A percentile compares a stretch with the other conserved stretches of the same genome.
phyloP scores from a whole-genome alignment of 2,329 filamentous ascomycete species.

The Sporothrix inflata region DNA sequence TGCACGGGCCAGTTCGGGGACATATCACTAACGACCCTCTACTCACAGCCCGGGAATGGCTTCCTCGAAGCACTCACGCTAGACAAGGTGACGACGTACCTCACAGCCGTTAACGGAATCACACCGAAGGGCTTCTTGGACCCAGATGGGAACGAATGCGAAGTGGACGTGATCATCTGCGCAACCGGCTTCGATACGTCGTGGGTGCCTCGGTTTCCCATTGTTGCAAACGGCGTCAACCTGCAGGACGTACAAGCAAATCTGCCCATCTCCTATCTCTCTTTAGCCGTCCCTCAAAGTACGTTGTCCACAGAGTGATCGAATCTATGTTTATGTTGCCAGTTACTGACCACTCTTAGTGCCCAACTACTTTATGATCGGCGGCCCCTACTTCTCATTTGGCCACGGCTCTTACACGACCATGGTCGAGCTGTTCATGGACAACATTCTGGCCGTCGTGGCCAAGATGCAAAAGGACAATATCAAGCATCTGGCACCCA shows the following conservation, averaged over 20 bases:
- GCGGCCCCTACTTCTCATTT: neutral
- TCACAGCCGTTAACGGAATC: neutral
- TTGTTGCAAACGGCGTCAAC: neutral
- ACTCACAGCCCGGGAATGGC: neutral
- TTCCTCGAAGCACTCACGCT: neutral
- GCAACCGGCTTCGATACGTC: too few species aligned
- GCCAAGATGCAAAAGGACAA: neutral
- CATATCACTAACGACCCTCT: too few species aligned
- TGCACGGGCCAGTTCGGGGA: too few species aligned
- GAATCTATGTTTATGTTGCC: neutral
- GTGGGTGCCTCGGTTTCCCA: neutral
- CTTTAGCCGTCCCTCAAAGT: neutral
- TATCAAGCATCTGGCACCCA: neutral
- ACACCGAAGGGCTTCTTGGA: neutral
- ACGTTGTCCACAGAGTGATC: too few species aligned
- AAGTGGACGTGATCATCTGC: too few species aligned
- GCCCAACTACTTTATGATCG: neutral
- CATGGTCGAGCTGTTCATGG: neutral
- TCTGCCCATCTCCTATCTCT: neutral
- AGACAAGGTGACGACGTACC: neutral
- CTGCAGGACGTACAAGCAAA: neutral
- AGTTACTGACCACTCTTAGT: neutral
- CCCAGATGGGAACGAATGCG: neutral
- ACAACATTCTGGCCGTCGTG: neutral
- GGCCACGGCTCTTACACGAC: neutral